A percentile compares a stretch with the other conserved stretches of the same genome.
phyloP scores from a whole-genome alignment of 116 monocot species.

The Cymodocea nodosa region DNA sequence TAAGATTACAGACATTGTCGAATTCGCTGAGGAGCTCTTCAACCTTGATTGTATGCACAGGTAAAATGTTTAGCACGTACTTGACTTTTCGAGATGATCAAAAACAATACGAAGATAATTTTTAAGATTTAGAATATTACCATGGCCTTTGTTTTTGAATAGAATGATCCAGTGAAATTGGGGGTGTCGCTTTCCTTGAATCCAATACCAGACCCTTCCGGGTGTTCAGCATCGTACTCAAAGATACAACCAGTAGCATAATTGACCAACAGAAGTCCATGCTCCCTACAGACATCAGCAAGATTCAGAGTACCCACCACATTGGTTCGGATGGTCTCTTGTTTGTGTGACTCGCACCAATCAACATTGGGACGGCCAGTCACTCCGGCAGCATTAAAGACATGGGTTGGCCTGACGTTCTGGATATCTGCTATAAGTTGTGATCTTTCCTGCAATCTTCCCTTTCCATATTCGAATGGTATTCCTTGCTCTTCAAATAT shows the following conservation, averaged over 20 bases:
- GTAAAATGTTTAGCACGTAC: no score
- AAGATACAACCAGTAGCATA: slow-evolving; percentile 71
- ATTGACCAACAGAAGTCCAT: slow-evolving; percentile 51
- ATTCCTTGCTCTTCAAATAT: slow-evolving; percentile 61
- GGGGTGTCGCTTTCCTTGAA: slow-evolving; percentile 66
- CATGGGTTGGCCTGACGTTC: slow-evolving; percentile 55
- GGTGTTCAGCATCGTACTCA: slow-evolving; percentile 53
- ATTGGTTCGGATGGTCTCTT: slow-evolving; percentile 63
- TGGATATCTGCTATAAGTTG: slow-evolving; percentile 43
- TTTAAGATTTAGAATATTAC: slow-evolving; percentile 16
- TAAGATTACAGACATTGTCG: slow-evolving; percentile 58
- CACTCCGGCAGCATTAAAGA: slow-evolving; percentile 69
- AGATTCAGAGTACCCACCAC: slow-evolving; percentile 54
- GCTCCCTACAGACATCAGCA: slow-evolving; percentile 56
- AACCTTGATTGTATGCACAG: slow-evolving; percentile 19
- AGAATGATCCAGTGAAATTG: slow-evolving; percentile 57
- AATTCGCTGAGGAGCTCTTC: slow-evolving; percentile 63
- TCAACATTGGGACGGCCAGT: slow-evolving; percentile 74
- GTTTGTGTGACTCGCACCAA: slow-evolving; percentile 72
- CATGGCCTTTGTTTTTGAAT: slow-evolving; percentile 75
- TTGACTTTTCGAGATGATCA: no score
- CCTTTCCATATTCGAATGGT: slow-evolving; percentile 44
- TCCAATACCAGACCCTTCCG: slow-evolving; percentile 55
- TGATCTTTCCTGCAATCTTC: slow-evolving; percentile 45
- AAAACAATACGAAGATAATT: no score